A percentile compares a stretch with the other conserved stretches of the same genome.
phyloP scores from a whole-genome alignment of 306 rosid genomes.

The Prinsepia uniflora region DNA sequence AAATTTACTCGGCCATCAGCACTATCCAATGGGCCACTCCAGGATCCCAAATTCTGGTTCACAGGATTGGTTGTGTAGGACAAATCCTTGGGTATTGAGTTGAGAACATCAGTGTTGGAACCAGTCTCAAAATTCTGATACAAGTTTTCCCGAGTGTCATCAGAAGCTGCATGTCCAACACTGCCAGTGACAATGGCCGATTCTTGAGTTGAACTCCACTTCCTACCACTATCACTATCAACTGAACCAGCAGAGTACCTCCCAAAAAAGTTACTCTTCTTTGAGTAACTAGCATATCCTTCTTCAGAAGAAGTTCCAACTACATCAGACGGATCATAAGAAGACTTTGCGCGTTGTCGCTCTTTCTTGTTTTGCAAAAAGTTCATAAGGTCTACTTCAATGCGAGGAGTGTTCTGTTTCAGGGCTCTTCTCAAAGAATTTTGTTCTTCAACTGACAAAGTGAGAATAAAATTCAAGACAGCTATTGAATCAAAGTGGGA shows the following conservation, averaged over 20 bases:
- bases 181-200: conserved; percentile 43
- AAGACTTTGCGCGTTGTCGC: conserved; percentile 74
- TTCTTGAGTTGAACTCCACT: conserved; percentile 87
- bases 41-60: conserved; percentile 51
- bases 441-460: conserved; percentile 92
- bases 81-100: conserved; percentile 48
- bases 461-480: conserved; percentile 82
- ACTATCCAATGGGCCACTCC: conserved; percentile 46
- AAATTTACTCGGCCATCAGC: conserved; percentile 44
- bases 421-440: conserved; percentile 96
- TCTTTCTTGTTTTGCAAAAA: conserved; percentile 94
- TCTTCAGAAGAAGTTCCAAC: conserved; percentile 96
- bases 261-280: conserved; percentile 64
- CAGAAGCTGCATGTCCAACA: conserved; percentile 57
- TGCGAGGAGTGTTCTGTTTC: conserved; percentile 94
- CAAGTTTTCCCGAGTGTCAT: conserved; percentile 52
- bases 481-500: conserved; percentile 88
- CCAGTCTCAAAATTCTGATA: conserved; percentile 56
- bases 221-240: conserved; percentile 77
- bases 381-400: conserved; percentile 93
- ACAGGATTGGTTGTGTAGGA: conserved; percentile 30
- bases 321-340: conserved; percentile 81
- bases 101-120: conserved; percentile 42
- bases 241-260: conserved; percentile 87
- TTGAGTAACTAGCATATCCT: conserved; percentile 65